These are phyloP conservation scores for Nigrospora sphaerica DNA, from an alignment of 2,329 filamentous ascomycete genomes.

Conservation along the genomic window DNA sequence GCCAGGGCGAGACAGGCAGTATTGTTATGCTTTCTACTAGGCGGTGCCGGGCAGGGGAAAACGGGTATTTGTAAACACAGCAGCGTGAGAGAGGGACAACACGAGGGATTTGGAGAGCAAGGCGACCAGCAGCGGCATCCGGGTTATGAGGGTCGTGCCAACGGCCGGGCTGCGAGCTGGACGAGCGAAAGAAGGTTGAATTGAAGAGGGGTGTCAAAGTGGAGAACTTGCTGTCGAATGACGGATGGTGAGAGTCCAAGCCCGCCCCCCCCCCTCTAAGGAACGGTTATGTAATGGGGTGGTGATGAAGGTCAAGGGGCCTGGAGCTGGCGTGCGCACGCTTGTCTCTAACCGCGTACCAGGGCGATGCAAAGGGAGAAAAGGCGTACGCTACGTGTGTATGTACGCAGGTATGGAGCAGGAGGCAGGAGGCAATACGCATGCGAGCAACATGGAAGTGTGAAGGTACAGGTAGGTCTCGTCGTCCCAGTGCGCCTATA, in stretches of 20 bases:
- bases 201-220: slow-evolving; percentile 1
- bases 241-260: not conserved
- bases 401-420: too few species aligned
- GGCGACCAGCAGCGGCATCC: not conserved
- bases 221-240: slow-evolving; percentile 3
- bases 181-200: slow-evolving; percentile 1
- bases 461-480: too few species aligned
- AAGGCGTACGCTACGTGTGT: too few species aligned
- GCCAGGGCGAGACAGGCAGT: not conserved
- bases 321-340: too few species aligned
- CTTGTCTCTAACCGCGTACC: too few species aligned
- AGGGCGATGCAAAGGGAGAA: too few species aligned
- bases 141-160: slow-evolving; percentile 3
- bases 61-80: not conserved
- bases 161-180: not conserved
- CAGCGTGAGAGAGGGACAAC: slow-evolving; percentile 1
- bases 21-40: slow-evolving; percentile 1
- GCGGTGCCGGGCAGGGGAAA: not conserved
- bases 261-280: not conserved
- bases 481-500: too few species aligned
- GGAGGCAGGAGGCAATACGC: too few species aligned
- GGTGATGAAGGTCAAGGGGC: not conserved
- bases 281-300: slow-evolving; percentile 2
- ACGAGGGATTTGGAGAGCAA: slow-evolving; percentile 1
- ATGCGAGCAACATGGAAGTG: too few species aligned